Base-by-base conservation (phyloP, 2,329 filamentous ascomycete genomes). In the Aspergillus sergii region DNA sequence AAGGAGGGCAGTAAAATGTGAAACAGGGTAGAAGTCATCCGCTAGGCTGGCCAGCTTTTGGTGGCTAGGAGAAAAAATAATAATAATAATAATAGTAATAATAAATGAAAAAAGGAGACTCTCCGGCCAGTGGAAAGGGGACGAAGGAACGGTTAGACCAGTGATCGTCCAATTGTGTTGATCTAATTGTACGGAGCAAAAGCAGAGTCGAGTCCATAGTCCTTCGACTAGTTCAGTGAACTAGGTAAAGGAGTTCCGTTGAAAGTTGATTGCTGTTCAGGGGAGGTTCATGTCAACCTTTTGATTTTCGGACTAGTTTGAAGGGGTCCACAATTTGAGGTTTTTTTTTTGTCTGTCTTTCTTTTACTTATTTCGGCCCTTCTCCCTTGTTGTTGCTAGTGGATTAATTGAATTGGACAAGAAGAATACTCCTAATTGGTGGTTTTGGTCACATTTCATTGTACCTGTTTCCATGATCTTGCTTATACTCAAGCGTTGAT, bases 241-340 rank as follows among this genome's bases (percentile, higher is more conserved):
- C 46, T 32, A 32, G 1, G n/a, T 12, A 46, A 23, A 46, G 43
- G 46, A 50, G 46, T n/a, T 50, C 23, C 46, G 28, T 48, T 48
- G 11, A 16, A 48, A 26, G 10, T 48, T 30, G 46, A 19, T 50
- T 48, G 21, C 21, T 48, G 23, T 12, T 48, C n/a, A 48, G 57
- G 32, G 51, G 54, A 39, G 57, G 64, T 60, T 62, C 62, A 45
- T 63, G 62, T 66, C 64, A 60, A 43, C 36, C 34, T 57, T 54
- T 54, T 32, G 32, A 28, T 45, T 28, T 57, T n/a, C n/a, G 58
- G 45, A 56, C 39, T n/a, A 41, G 39, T 10, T 36, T 36, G 6
- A 36, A 36, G 34, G 14, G 34, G 5, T 66, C 60, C 64, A 66
- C 60, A 57, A 48, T 56, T 57, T 56, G 57, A 32, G 6, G n/a